These are phyloP conservation scores for Torulaspora quercuum DNA, from an alignment of 805 yeast species.

Conservation along the genomic window DNA sequence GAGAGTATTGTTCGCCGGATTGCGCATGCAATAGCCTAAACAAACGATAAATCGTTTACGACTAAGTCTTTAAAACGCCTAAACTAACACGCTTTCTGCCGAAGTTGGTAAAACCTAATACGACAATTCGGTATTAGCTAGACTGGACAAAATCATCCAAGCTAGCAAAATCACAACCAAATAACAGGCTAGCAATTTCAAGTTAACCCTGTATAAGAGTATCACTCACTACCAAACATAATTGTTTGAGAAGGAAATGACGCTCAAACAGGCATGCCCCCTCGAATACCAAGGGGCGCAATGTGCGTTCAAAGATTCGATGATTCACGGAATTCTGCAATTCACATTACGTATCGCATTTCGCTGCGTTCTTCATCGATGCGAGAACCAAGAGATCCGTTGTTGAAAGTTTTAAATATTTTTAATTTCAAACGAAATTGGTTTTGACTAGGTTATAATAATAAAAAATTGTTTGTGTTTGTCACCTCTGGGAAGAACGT, in stretches of 20 bases:
- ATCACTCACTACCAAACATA: constrained; percentile 36
- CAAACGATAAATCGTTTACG: constrained; percentile 1
- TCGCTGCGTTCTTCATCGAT: constrained; percentile 47
- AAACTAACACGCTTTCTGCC: neutral
- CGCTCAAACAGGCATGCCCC: constrained; percentile 43
- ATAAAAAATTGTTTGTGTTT: constrained; percentile 22
- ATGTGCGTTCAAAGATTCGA: constrained; percentile 47
- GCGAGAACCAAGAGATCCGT: constrained; percentile 45
- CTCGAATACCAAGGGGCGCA: constrained; percentile 42
- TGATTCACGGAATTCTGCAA: constrained; percentile 40
- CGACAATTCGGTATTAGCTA: constrained; percentile 17
- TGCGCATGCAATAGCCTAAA: constrained; percentile 1
- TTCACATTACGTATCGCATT: constrained; percentile 43
- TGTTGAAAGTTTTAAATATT: constrained; percentile 40
- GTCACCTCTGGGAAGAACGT: constrained; percentile 15
- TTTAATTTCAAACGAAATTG: constrained; percentile 12
- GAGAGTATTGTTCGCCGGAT: constrained; percentile 16
- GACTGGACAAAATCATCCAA: constrained; percentile 1
- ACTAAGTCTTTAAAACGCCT: neutral
- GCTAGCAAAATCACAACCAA: constrained; percentile 9
- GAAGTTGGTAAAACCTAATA: constrained; percentile 25
- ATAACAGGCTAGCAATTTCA: constrained; percentile 33
- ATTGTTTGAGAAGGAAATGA: constrained; percentile 37
- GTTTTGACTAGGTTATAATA: constrained; percentile 15
- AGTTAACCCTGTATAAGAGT: constrained; percentile 29